Evolutionary conservation across 2,329 filamentous ascomycete species (phyloP), one percentile per base, ranked within the genome.

Genomic region (Thelonectria olida): DNA sequence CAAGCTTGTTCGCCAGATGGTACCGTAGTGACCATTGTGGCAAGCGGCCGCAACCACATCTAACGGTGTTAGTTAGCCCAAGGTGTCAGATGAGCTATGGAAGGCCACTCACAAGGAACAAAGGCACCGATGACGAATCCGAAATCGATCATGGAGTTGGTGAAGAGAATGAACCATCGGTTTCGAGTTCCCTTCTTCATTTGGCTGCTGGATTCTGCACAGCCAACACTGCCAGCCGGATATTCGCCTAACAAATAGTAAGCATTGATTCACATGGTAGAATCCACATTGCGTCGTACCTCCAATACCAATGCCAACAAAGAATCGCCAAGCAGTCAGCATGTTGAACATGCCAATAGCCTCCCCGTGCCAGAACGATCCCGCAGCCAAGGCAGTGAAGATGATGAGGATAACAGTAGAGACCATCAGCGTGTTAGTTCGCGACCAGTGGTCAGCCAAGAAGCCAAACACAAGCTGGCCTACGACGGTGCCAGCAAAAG

Each of bases 151-250:
- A 93, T 91, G 22, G 91, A 88, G 76, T 96, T 96, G 47, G 92
- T 97, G 76, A 96, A 96, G 66, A 97, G 83, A 69, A 95, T 92
- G 73, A 94, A 97, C 92, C 93, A 97, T 38, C 91, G 84, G 74
- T 97, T 95, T n/a, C 94, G 84, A 15, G 90, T 90, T 10, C 94
- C 94, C 15, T 79, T 76, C 75, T 93, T 92, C 61, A 97, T 82
- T 74, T 96, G 92, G 20, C 92, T 92, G 0, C 90, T 94, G 5
- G 90, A 90, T 77, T 97, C 94, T 3, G 93, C 92, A 54, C 88
- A 91, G 2, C 90, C 92, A 1, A 97, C 94, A 61, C 88, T 92
- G 4, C 94, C 94, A 41, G 92, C 91, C 1, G 92, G 92, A 4
- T 70, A 94, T 76, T 95, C 91, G 57, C 90, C 80, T 81, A 50